Percentiles rank a stretch among this genome's conserved stretches.
These are phyloP conservation scores for Auricularia sp. DNA, from an alignment of 768 basidiomycete species.

Conservation along the genomic window DNA sequence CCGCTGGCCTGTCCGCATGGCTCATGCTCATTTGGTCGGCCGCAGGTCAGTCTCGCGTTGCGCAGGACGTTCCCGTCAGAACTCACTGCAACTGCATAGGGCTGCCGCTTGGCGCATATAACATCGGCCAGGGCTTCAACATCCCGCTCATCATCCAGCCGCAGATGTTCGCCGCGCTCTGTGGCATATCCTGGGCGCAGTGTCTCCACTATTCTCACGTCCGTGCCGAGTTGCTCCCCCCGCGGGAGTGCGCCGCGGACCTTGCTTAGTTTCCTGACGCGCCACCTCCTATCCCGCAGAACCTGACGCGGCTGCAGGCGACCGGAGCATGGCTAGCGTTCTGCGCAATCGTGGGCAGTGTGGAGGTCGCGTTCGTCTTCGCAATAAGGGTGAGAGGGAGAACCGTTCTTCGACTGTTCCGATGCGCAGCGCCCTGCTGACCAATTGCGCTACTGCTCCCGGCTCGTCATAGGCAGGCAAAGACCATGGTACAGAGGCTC, in stretches of 20 bases:
- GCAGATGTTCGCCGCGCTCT: slow-evolving; percentile 52
- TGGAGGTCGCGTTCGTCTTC: slow-evolving; percentile 53
- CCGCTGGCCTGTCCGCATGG: slow-evolving; percentile 56
- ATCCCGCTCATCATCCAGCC: slow-evolving; percentile 65
- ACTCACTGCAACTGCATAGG: slow-evolving; percentile 23
- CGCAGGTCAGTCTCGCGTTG: background rate
- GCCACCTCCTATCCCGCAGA: background rate
- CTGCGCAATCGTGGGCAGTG: slow-evolving; percentile 38
- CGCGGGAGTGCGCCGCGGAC: slow-evolving; percentile 4
- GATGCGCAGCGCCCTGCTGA: background rate
- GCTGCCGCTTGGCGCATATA: slow-evolving; percentile 59
- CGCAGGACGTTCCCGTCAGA: slow-evolving; percentile 5
- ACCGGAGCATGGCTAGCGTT: slow-evolving; percentile 28
- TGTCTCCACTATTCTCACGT: slow-evolving; percentile 54
- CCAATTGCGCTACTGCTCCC: slow-evolving; percentile 3
- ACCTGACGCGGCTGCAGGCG: slow-evolving; percentile 13
- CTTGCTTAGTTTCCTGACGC: slow-evolving; percentile 7
- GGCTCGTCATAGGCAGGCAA: slow-evolving; percentile 25
- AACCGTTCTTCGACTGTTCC: no score
- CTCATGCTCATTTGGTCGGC: slow-evolving; percentile 41
- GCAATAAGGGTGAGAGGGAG: slow-evolving; percentile 38
- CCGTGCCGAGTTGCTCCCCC: slow-evolving; percentile 11
- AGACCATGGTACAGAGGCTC: slow-evolving; percentile 25
- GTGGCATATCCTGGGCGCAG: slow-evolving; percentile 56
- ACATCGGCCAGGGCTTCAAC: slow-evolving; percentile 52